Percentiles rank a stretch among this genome's conserved stretches.
These are phyloP conservation scores for Leishmania mexicana DNA, from an alignment of 208 protist genomes.

Conservation along the genomic window DNA sequence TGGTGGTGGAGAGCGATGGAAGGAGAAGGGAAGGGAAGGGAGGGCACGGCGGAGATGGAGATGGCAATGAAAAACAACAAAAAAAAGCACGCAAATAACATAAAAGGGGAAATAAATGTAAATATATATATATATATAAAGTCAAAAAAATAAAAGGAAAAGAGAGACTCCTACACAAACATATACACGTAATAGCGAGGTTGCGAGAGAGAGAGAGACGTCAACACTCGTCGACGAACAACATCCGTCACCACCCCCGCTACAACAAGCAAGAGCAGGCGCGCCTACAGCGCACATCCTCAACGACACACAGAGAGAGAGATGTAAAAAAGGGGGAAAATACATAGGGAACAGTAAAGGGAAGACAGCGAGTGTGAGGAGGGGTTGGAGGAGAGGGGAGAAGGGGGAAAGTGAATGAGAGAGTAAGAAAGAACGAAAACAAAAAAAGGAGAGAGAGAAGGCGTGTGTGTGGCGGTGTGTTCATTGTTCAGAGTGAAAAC, in stretches of 20 bases:
- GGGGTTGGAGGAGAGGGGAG: too few species aligned
- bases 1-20: neutral
- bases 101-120: neutral
- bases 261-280: neutral
- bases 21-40: constrained; percentile 2
- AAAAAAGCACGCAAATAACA: neutral
- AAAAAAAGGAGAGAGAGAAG: neutral
- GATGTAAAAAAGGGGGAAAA: neutral
- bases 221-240: neutral
- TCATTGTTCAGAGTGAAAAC: neutral
- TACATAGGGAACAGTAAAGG: neutral
- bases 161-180: neutral
- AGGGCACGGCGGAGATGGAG: neutral
- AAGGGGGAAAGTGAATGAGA: neutral
- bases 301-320: neutral
- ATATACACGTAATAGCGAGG: neutral
- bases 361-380: neutral
- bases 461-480: too few species aligned
- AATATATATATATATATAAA: neutral
- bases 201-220: neutral
- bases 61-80: constrained; percentile 3
- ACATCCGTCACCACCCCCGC: neutral
- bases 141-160: neutral
- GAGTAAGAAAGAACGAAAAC: neutral
- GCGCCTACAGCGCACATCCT: neutral